A percentile compares a stretch with the other conserved stretches of the same genome.
Conservation (phyloP, 495 filamentous ascomycete species). For the Penicillium argentinense region DNA sequence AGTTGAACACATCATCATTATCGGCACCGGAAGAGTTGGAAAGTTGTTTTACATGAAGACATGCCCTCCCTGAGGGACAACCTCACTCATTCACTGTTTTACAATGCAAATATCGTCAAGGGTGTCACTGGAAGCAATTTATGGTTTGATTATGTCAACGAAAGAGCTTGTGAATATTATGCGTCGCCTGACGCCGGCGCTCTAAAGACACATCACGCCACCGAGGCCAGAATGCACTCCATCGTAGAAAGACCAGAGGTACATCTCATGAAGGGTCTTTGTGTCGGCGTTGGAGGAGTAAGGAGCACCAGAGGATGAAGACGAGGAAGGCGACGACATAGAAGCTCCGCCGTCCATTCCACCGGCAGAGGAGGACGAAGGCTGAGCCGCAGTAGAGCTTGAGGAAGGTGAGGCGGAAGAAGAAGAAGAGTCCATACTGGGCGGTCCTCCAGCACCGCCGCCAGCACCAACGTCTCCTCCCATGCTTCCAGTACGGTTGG, state of each 20-base stretch:
- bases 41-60: no score
- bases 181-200: no score
- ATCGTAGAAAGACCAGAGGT: constrained; percentile 71
- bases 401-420: no score
- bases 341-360: not conserved
- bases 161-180: no score
- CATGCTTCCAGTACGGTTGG: constrained; percentile 29
- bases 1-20: no score
- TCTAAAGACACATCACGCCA: constrained; percentile 66
- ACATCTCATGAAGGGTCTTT: constrained; percentile 67
- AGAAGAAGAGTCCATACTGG: not conserved
- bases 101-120: no score
- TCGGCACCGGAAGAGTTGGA: no score
- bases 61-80: no score
- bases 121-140: no score
- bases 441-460: not conserved
- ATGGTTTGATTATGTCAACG: no score
- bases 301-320: constrained; percentile 46
- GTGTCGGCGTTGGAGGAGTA: constrained; percentile 64
- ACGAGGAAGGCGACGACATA: not conserved
- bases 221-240: constrained; percentile 57
- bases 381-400: not conserved
- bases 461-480: not conserved
- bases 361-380: constrained; percentile 64
- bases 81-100: no score